Evolutionary conservation across 345 rosid species (phyloP).

Genomic region (Erucastrum elatum): DNA sequence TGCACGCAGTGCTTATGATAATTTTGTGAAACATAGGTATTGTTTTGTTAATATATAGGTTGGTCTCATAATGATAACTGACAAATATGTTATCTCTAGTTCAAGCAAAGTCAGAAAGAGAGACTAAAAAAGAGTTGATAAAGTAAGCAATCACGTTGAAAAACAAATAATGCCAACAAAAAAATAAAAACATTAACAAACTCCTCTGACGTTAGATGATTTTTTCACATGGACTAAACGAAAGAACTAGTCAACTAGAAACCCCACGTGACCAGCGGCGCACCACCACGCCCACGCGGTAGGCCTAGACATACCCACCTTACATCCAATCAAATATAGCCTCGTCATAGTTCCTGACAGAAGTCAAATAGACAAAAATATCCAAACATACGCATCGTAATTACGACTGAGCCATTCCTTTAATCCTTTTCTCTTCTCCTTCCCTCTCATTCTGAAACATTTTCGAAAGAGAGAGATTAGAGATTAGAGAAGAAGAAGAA

Average conservation of each 20-base stretch:
- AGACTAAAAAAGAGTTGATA: no score
- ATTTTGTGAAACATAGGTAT: no score
- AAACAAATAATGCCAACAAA: no score
- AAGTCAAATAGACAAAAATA: constrained; percentile 13
- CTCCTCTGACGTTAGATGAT: no score
- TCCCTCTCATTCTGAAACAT: constrained; percentile 35
- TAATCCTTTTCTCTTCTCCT: neutral
- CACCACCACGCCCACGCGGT: constrained; percentile 17
- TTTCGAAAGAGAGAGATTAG: neutral
- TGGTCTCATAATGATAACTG: no score
- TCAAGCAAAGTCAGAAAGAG: no score
- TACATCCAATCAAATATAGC: neutral
- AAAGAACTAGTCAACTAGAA: neutral
- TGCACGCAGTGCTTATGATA: no score
- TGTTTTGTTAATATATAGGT: no score
- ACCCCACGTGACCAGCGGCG: constrained; percentile 19
- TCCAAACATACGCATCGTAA: neutral
- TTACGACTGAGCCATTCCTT: constrained; percentile 5
- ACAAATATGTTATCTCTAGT: no score
- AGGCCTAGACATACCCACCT: neutral
- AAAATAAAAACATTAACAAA: no score
- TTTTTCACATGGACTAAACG: neutral
- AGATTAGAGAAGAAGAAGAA: constrained; percentile 15
- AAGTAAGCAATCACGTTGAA: no score
- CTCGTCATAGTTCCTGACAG: constrained; percentile 32